Base-by-base conservation (phyloP, 495 filamentous ascomycete genomes). In the Pseudoneurospora amorphoporcata region DNA sequence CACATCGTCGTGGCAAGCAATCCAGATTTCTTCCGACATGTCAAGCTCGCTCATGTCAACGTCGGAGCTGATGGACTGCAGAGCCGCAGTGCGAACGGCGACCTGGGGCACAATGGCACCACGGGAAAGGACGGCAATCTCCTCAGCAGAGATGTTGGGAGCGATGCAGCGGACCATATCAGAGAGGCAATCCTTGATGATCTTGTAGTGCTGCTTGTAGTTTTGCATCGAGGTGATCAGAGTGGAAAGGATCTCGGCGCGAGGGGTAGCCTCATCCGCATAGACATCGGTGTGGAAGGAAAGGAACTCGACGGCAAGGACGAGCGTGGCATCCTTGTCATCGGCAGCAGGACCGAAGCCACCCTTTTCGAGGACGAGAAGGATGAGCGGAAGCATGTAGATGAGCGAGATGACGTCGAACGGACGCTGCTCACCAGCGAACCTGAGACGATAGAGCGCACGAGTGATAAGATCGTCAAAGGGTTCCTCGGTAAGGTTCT, bases 161-260 rank as follows among this genome's bases (percentile, higher is more conserved):
- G 93, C 89, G 69, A 97, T 86, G 71, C 88, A 93, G 70, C 93
- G 88, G 75, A 92, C 91, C 77, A 95, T 87, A 80, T 97, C 93
- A 38, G 89, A 84, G 68, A 99, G 85, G 74, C 92, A 96, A 79
- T 98, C 96, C 79, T 96, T 97, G 80, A 97, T 88, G 42, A 93
- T 81, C 80, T 95, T 97, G 83, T 97, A 97, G 79, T 98, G 96
- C 71, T 96, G 92, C 53, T 88, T 91, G 79, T 95, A 98, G 75
- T 84, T 87, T 76, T 96, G 93, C 92, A 98, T 97, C 3, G 92
- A 90, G 5, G 82, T 83, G 39, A 97, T 89, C 35, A 98, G 82
- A 1, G 88, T 85, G 10, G 85, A 77, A 0, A 98, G 79, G 19
- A 96, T 83, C 65, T 94, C 87, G 70, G 86, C 84, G 3, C 95